phyloP scores from a whole-genome alignment of 83 land plant species.

The Thuja plicata region DNA sequence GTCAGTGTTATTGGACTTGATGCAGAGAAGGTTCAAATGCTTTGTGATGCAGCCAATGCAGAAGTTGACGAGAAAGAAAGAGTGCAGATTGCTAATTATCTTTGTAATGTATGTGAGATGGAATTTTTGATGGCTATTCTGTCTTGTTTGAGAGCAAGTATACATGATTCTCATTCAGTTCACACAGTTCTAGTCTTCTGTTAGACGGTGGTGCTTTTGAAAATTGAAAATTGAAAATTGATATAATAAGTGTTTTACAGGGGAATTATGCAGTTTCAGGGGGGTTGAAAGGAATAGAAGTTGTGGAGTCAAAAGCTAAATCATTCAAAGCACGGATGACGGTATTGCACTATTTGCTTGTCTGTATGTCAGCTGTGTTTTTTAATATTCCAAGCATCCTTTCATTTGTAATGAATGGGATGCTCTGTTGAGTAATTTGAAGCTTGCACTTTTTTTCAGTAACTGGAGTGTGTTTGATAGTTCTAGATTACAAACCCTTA shows the following conservation, averaged over 20 bases:
- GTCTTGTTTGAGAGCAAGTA: background rate
- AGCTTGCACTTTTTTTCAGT: too few species aligned
- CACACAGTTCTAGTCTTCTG: background rate
- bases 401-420: too few species aligned
- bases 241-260: constrained; percentile 26
- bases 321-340: constrained; percentile 99
- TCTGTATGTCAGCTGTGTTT: background rate
- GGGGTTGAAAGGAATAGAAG: constrained; percentile 93
- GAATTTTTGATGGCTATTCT: background rate
- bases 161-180: background rate
- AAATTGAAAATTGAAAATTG: background rate
- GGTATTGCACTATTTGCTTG: constrained; percentile 31
- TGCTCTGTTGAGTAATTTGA: too few species aligned
- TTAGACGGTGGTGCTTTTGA: background rate
- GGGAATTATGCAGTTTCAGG: constrained; percentile 99
- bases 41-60: constrained; percentile 98
- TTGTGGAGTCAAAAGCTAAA: constrained; percentile 92
- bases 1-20: constrained; percentile 95
- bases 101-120: constrained; percentile 70
- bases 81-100: constrained; percentile 95
- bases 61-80: constrained; percentile 78
- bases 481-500: too few species aligned
- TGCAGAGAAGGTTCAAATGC: constrained; percentile 84
- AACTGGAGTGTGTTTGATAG: too few species aligned
- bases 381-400: constrained; percentile 25